Base-by-base conservation (phyloP, 257 asterid genomes). In the Haberlea rhodopensis region DNA sequence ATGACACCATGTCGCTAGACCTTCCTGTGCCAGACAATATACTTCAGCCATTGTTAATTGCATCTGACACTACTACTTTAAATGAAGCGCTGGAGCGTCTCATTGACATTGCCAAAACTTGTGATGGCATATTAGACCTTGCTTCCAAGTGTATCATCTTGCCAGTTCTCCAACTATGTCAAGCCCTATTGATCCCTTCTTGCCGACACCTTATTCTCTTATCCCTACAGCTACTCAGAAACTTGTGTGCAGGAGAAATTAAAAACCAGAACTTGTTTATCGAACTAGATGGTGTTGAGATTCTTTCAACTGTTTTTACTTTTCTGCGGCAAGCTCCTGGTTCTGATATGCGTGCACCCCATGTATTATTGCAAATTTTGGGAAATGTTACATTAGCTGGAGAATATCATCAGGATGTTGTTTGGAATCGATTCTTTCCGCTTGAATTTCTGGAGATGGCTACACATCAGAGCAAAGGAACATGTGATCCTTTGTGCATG, bases 311-410 rank as follows among this genome's bases (percentile, higher is more conserved):
- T 34, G 63, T 89, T 63, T 57, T 81, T 54, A 71, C 55, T 37
- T 75, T 79, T 27, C 28, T 77, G 59, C 73, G 81, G 34, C 54
- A 68, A 58, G 66, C 67, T 60, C 73, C 75, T 53, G 78, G 76
- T 71, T 71, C 81, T 62, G 84, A 76, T 66, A 67, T 59, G 63
- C 78, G 52, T 52, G 32, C 79, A 28, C 79, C 85, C 46, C 84
- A 78, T 24, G 62, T 69, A 67, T 76, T 77, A 59, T 68, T 92
- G 86, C 99, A 92, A 82, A 76, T 87, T 65, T 65, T 92, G 58
- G 96, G 84, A 67, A 92, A 92, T 81, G 82, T 89, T 64, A 71
- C 91, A 51, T 79, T 89, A 78, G 96, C 84, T 24, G 94, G 99
- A 23, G 82, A 67, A 80, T 65, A 78, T 65, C 94, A 84, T 68